Evolutionary conservation across 371 early-diverging fungal species (phyloP), one percentile per base, ranked within the genome.

Genomic region (Fennellomyces sp.): DNA sequence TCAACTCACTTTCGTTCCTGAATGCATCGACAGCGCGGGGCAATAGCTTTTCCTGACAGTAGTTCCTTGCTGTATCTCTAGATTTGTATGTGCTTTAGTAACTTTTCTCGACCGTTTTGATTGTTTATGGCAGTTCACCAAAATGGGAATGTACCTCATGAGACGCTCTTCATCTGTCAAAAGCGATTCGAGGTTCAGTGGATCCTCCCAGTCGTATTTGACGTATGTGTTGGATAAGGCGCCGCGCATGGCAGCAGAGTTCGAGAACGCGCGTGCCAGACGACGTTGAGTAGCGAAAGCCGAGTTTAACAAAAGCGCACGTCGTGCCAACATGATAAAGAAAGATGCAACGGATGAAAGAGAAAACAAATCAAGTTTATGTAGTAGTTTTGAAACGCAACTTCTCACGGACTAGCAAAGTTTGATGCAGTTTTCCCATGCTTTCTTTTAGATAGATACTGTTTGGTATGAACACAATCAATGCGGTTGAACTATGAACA

Each of bases 191-290:
- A 96, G 78, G 76, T 91, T 88, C 48, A 98, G 73, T 4, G 96
- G 90, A 64, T 98, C 98, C 50, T 86, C 80, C 95, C 95, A 96
- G 82, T 95, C 88, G 80, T 95, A 97, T 70, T 91, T 91, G 52
- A 87, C 89, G 62, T 88, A 83, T 4, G 68, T 71, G 41, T 65
- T 68, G 30, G 82, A 65, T 41, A 74, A 23, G 23, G 23, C 27
- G 13, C 35, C 15, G 5, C 45, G 27, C 12, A 42, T 10, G 5
- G 29, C 19, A 29, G 30, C 25, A 28, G 8, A 42, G 5, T 35
- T 17, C 2, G 33, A 52, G 11, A 29, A 52, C 12, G 15, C 17
- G 17, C 35, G 52, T 31, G 28, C 21, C 33, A 52, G 25, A 10
- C 12, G 5, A 21, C 10, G 3, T 23, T 15, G 26, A 3, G 23